Base-by-base conservation (phyloP, 257 asterid genomes). In the Mitragyna speciosa region DNA sequence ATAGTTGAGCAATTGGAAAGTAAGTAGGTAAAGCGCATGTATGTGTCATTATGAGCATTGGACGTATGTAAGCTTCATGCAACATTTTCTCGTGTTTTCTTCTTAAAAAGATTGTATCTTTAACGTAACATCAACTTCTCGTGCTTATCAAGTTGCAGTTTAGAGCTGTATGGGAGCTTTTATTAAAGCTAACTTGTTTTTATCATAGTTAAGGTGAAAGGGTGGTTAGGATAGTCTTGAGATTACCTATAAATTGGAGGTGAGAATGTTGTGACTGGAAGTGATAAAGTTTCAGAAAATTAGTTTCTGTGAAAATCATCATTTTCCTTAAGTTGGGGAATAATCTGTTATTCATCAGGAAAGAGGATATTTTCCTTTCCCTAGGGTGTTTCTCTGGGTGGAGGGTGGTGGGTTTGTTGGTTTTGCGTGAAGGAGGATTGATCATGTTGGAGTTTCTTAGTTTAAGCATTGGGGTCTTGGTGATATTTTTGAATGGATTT, bases 11-110 rank as follows among this genome's bases (percentile, higher is more conserved):
- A 24, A 2, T 43, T 70, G 56, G 56, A 41, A 28, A 11, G 6
- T 70, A 70, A 70, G 43, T 48, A 47, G 76, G 41, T 72, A 59
- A 59, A 59, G 31, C 66, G 24, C 66, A 59, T 59, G 7, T 59
- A 10, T 4, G 14, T n/a, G 11, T 24, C 66, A 59, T 59, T 59
- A 24, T 12, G 3, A 20, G 28, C 31, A 4, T 59, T 20, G 28
- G 66, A 59, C 14, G 31, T 24, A 70, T 9, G 56, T 2, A 41
- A 51, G 47, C 17, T 3, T 30, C 20, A 39, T 17, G 17, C 78
- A 20, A 54, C 51, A 54, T 73, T 22, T 74, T 54, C 19, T 9
- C 41, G 6, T 8, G 33, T 47, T 49, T 72, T 36, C 69, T 24
- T 33, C 19, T 52, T 11, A 19, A 12, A 52, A 58, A 5, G 45